Percentiles rank a stretch among this genome's conserved stretches.
phyloP scores from a whole-genome alignment of 495 filamentous ascomycete species.

The Extremus antarcticus region DNA sequence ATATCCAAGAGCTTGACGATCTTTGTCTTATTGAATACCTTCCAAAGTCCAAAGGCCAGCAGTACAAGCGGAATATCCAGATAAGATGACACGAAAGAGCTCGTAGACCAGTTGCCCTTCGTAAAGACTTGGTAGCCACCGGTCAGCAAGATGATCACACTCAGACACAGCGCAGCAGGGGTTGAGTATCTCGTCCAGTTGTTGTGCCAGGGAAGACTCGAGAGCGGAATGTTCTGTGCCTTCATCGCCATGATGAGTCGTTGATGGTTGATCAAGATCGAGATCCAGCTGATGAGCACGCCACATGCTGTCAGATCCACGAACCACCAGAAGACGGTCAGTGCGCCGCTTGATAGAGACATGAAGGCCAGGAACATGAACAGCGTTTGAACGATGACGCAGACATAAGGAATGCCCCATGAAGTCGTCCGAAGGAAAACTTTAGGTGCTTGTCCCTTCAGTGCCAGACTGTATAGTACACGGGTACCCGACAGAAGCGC shows the following conservation, averaged over 20 bases:
- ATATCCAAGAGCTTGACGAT: conserved; percentile 27
- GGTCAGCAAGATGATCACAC: conserved; percentile 41
- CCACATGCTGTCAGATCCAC: conserved; percentile 30
- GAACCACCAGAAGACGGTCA: conserved; percentile 33
- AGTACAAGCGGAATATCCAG: conserved; percentile 49
- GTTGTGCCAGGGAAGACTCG: conserved; percentile 47
- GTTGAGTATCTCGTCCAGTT: conserved; percentile 41
- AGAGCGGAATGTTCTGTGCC: conserved; percentile 43
- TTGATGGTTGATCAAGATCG: conserved; percentile 37
- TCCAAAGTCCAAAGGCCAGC: conserved; percentile 45
- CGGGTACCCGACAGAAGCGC: conserved; percentile 69
- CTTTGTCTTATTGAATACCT: conserved; percentile 38
- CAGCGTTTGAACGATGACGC: conserved; percentile 38
- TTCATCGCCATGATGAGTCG: conserved; percentile 46
- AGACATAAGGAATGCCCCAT: conserved; percentile 49
- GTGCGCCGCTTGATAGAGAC: conserved; percentile 38
- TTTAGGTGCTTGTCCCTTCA: conserved; percentile 51
- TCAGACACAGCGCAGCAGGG: conserved; percentile 37
- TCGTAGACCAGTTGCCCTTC: conserved; percentile 34
- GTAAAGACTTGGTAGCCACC: conserved; percentile 46
- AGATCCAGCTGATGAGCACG: conserved; percentile 47
- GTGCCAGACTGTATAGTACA: conserved; percentile 57
- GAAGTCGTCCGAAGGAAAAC: conserved; percentile 45
- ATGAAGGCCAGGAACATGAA: conserved; percentile 40
- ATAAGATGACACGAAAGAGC: conserved; percentile 47